Evolutionary conservation across 176 grass and related monocot genomes (phyloP), one percentile per base, ranked within the genome.

Genomic region (Poa pratensis): DNA sequence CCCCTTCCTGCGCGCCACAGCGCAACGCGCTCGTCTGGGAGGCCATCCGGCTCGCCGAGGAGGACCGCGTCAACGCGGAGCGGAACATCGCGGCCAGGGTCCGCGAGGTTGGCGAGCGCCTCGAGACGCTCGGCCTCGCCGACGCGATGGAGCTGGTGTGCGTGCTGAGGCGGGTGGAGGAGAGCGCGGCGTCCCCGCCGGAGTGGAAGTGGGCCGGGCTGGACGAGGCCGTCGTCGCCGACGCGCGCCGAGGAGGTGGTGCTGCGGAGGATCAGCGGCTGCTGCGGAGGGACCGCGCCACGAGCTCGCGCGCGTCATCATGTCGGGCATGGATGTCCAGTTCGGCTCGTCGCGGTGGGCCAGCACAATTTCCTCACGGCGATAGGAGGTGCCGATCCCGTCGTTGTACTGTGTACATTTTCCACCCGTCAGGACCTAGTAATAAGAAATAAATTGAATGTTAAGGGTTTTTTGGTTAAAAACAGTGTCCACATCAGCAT

Each of bases 91-190:
- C 66, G 57, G 77, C 84, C 17, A 89, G 90, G 57, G 75, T 94
- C 5, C 58, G 19, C 17, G 95, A 97, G 42, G 88, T 91, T 82
- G 57, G 34, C 23, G 87, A 93, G 75, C 92, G 95, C 16, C 53
- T 93, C 86, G 84, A 75, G 53, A 93, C 87, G 40, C 82, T 97
- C 20, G 62, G 69, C 28, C 87, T 94, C 17, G 90, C 92, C 14
- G 92, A 97, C 68, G 84, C 87, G 15, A 79, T 93, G 37, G 95
- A 97, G 88, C 64, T 94, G 7, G 71, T 89, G 2, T 97, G 87
- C 77, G 84, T 93, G 23, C 85, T 97, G 51, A 83, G 72, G 54
- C 78, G 87, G 16, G 34, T 93, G 22, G 92, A 97, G 85, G 85
- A 80, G 40, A 46, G 79, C 22, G 34, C 62, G 1, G 43, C 66